These are phyloP conservation scores for Didymella exigua DNA, from an alignment of 2,329 filamentous ascomycete genomes.

Conservation along the genomic window DNA sequence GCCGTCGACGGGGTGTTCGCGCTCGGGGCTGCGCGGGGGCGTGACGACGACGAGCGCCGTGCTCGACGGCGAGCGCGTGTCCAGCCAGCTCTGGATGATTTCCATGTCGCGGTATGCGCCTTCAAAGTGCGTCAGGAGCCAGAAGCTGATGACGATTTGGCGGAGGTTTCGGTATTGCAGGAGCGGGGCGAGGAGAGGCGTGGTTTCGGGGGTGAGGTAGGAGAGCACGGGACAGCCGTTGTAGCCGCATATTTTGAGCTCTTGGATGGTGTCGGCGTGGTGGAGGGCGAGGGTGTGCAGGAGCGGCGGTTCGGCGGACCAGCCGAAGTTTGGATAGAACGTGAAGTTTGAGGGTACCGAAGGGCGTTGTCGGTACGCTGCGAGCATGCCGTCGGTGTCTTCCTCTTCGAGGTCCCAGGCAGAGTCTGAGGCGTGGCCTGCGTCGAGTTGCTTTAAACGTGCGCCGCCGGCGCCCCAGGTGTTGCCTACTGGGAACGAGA, in stretches of 20 bases:
- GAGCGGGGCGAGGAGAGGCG: slow-evolving; percentile 47
- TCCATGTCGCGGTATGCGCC: slow-evolving; percentile 47
- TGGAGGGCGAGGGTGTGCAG: slow-evolving; percentile 51
- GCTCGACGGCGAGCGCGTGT: slow-evolving; percentile 47
- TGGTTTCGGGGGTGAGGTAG: slow-evolving; percentile 46
- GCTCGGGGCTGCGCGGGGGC: slow-evolving; percentile 32
- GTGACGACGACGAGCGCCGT: slow-evolving; percentile 48
- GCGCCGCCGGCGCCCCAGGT: slow-evolving; percentile 50
- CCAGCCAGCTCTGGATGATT: slow-evolving; percentile 54
- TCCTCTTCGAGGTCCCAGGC: slow-evolving; percentile 39
- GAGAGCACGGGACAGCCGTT: slow-evolving; percentile 52
- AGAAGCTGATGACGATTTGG: slow-evolving; percentile 50
- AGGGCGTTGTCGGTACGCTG: slow-evolving; percentile 32
- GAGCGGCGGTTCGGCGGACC: slow-evolving; percentile 47
- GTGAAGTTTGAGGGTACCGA: slow-evolving; percentile 25
- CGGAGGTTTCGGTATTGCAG: slow-evolving; percentile 52
- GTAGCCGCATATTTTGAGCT: slow-evolving; percentile 57
- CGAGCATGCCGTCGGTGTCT: slow-evolving; percentile 31
- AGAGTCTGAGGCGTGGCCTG: slow-evolving; percentile 26
- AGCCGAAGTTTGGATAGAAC: slow-evolving; percentile 50
- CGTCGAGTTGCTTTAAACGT: slow-evolving; percentile 40
- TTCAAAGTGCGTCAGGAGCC: slow-evolving; percentile 51
- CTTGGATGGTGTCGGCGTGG: slow-evolving; percentile 49
- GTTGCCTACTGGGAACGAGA: slow-evolving; percentile 52
- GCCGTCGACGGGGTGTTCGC: slow-evolving; percentile 33